Base-by-base conservation (phyloP, 2,329 filamentous ascomycete genomes). In the Chaetomiaceae sp. region DNA sequence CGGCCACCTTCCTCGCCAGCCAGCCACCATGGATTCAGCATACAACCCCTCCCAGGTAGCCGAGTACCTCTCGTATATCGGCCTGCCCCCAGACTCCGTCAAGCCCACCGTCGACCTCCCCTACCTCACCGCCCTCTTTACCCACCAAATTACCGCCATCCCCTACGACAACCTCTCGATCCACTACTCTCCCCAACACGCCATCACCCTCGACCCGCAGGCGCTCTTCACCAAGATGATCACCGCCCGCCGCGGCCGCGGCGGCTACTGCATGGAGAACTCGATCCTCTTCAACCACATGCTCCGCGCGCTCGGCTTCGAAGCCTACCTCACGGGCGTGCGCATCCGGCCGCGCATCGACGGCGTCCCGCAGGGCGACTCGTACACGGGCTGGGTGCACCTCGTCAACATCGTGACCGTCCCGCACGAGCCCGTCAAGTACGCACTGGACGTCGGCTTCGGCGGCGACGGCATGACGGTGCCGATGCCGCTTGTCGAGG, bases 221-320 rank as follows among this genome's bases (percentile, higher is more conserved):
- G 58, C 65, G 42, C 66, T 80, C 2, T 81, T 75, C 61, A 53
- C 67, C 14, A 82, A 81, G 58, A 71, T 80, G 43, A 67, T 82
- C 4, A 62, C 49, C 3, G 62, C 68, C 45, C 64, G 66, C 2
- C 69, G 71, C 2, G 71, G 70, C 5, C 67, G 72, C 2, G 81
- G 81, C 16, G 81, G 81, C 0, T 85, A 84, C 64, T 85, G 80
- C 67, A 79, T 85, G 73, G 80, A 84, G 61, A 72, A 73, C 23
- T 76, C 71, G 49, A 71, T 81, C 37, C 71, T 84, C 18, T 81
- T 82, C 59, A 48, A 59, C 30, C 56, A 65, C 52, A 48, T 65
- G 23, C 58, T 65, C 4, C 61, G 61, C 51, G 57, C 56, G 32
- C 36, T 64, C n/a, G 63, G 62, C 9, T 65, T 63, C 50, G 48